Evolutionary conservation across 805 yeast species (phyloP), one percentile per base, ranked within the genome.

Genomic region (Kuraishia piskuri): DNA sequence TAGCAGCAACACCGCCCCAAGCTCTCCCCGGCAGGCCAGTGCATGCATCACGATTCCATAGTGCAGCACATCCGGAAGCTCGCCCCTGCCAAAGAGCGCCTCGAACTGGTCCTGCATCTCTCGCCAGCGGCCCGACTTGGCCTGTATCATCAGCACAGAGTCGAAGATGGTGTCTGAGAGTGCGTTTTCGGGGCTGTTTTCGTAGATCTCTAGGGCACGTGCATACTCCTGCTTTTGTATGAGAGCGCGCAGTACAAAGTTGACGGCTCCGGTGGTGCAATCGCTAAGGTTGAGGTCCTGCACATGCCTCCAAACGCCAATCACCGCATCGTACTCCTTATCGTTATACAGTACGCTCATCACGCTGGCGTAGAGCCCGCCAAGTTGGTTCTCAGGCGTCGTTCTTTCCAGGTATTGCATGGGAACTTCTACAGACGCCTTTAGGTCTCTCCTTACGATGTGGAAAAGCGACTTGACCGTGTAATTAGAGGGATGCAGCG

Each of bases 21-120:
- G 66, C 58, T 78, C 81, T 9, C 80, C 84, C 36, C 70, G 63
- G 3, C 61, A 57, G 0, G 88, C 83, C 55, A 87, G 67, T 0
- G 86, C 81, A 52, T 71, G 67, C 78, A 87, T 82, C 12, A 84
- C 82, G 19, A 81, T 75, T 2, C 78, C 72, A 62, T 86, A 86
- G 58, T 86, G 88, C 5, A 50, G 48, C 20, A 52, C 48, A 50
- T 74, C 74, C 1, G 88, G 87, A 23, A 79, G 65, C 46, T 77
- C 69, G 1, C 80, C 83, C n/a, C 70, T 64, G 1, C 79, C 82
- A 59, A 79, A 79, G 63, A 78, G 70, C 22, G 70, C 73, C 59
- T 82, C 84, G 62, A 86, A 85, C 50, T 78, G 77, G 12, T 66
- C 58, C 63, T 82, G 85, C 54, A 87, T 66, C 7, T 74, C 66